Conservation (phyloP, 441 rosid genomes). For the Populus hybrid region DNA sequence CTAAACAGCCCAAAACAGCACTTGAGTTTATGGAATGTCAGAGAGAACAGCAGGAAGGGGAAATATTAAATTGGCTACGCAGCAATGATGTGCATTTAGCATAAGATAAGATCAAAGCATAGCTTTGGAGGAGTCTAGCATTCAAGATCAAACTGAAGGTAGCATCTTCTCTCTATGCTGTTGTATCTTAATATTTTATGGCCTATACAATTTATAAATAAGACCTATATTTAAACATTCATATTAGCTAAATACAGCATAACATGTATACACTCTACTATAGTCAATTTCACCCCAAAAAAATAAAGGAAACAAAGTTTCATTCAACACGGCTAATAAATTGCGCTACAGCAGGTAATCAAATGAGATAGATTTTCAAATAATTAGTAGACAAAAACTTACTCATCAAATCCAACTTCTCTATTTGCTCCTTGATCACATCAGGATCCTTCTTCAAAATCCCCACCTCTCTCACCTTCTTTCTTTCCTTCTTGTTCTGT, state of each 20-base stretch:
- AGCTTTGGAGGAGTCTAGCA: too few relatives aligned
- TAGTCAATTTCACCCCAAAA: neutral
- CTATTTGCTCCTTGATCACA: constrained; percentile 82
- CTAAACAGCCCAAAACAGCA: too few relatives aligned
- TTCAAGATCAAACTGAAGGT: too few relatives aligned
- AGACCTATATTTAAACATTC: neutral
- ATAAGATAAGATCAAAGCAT: too few relatives aligned
- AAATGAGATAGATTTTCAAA: neutral
- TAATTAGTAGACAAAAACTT: constrained; percentile 26
- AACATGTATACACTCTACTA: neutral
- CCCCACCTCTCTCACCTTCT: constrained; percentile 98
- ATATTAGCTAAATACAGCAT: neutral
- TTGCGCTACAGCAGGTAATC: too few relatives aligned
- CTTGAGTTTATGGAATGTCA: too few relatives aligned
- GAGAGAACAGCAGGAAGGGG: too few relatives aligned
- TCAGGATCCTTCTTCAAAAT: constrained; percentile 96
- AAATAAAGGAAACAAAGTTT: neutral
- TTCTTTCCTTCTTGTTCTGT: constrained; percentile 96
- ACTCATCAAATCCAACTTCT: constrained; percentile 90
- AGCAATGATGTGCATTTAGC: too few relatives aligned
- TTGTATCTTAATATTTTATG: neutral
- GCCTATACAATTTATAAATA: neutral
- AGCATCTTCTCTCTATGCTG: neutral
- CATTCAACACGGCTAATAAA: neutral
- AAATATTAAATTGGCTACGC: too few relatives aligned